Conservation (phyloP, 768 basidiomycete species). For the Cystofilobasidium bisporidii region DNA sequence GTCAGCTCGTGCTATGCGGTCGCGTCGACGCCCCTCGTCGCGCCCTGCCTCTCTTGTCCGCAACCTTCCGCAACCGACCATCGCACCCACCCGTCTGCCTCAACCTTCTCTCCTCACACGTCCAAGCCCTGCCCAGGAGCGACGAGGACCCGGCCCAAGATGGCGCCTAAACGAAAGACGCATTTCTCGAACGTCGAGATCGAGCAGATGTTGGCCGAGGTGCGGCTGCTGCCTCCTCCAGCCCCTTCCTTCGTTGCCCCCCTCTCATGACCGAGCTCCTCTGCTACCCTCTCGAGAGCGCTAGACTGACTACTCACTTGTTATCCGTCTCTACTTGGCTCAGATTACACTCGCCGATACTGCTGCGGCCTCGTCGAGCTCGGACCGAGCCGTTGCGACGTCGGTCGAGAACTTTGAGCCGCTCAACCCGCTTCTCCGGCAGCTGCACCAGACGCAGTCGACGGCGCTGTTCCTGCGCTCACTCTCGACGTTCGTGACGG, state of each 20-base stretch:
- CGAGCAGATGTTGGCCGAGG: slow-evolving; percentile 28
- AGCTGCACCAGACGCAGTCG: slow-evolving; percentile 75
- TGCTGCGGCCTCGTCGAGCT: slow-evolving; percentile 1
- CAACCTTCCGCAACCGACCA: too few relatives aligned
- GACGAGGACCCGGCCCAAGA: background rate
- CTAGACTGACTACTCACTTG: background rate
- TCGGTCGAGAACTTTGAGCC: slow-evolving; percentile 76
- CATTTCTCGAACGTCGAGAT: slow-evolving; percentile 26
- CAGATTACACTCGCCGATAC: slow-evolving; percentile 25
- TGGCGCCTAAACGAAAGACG: slow-evolving; percentile 20
- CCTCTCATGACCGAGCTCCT: background rate
- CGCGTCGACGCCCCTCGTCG: too few relatives aligned
- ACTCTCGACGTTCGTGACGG: slow-evolving; percentile 74
- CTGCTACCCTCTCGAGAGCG: background rate
- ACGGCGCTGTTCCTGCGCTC: slow-evolving; percentile 83
- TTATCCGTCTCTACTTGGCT: too few relatives aligned
- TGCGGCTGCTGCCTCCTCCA: background rate
- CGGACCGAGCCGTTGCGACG: slow-evolving; percentile 8
- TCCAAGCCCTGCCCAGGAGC: background rate
- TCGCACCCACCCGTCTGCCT: background rate
- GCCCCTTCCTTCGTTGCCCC: background rate
- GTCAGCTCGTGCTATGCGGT: too few relatives aligned
- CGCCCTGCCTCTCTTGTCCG: background rate
- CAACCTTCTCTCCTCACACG: background rate
- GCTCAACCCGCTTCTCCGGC: slow-evolving; percentile 86